These are phyloP conservation scores for Solanum paucissectum DNA, from an alignment of 257 asterid species.

Conservation along the genomic window DNA sequence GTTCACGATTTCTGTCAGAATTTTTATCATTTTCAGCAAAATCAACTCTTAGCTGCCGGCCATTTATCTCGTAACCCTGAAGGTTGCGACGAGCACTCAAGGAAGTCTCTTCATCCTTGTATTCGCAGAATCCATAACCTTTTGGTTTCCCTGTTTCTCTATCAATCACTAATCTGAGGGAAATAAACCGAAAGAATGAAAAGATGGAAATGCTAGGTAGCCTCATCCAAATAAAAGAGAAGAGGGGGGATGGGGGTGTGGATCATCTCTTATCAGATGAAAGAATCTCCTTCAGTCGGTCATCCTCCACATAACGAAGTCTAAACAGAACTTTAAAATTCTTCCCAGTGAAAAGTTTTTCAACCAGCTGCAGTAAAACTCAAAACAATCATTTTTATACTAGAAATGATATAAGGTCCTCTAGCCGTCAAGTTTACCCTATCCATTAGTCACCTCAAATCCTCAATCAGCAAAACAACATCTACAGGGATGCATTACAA, in stretches of 20 bases:
- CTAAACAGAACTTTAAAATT: neutral
- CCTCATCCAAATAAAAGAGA: neutral
- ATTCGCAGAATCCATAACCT: conserved; percentile 97
- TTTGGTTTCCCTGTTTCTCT: conserved; percentile 96
- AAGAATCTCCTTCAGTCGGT: neutral
- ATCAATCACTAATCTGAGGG: conserved; percentile 71
- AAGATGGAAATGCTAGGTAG: neutral
- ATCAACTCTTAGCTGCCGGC: conserved; percentile 92
- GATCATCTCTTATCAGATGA: neutral
- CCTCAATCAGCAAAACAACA: neutral
- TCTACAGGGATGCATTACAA: neutral
- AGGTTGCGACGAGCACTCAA: conserved; percentile 95
- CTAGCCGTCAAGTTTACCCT: neutral
- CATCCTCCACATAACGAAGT: neutral
- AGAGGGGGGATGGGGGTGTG: neutral
- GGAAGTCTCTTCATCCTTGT: conserved; percentile 95
- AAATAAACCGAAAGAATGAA: neutral
- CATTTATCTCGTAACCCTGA: conserved; percentile 82
- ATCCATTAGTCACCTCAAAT: neutral
- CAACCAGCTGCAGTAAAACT: neutral
- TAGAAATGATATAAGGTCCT: neutral
- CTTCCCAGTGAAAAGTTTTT: neutral
- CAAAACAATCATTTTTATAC: neutral
- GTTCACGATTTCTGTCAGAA: conserved; percentile 65
- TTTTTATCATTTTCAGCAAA: conserved; percentile 93